Conservation (phyloP, 768 basidiomycete species). For the Rubroboletus pulcherrimus region DNA sequence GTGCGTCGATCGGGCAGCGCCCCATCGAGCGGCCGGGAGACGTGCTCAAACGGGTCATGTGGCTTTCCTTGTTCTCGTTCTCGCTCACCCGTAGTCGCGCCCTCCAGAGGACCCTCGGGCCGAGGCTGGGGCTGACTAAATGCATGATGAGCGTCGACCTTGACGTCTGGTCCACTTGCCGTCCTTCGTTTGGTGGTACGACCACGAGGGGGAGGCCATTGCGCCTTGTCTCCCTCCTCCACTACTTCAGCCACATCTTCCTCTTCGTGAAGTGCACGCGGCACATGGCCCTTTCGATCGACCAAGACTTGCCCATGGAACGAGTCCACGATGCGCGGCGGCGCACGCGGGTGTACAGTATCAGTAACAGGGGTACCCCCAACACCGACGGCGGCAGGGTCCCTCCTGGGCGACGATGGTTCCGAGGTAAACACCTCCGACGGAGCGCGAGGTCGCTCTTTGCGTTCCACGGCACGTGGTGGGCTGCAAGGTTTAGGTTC, state of each 20-base stretch:
- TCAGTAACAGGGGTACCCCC: not conserved
- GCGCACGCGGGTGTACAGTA: conserved; percentile 9
- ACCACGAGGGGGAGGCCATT: conserved; percentile 19
- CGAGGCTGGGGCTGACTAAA: conserved; percentile 12
- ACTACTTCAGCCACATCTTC: not conserved
- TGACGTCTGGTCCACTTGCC: not conserved
- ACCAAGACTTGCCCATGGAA: conserved; percentile 19
- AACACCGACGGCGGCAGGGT: not conserved
- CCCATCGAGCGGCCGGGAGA: not conserved
- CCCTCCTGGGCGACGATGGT: conserved; percentile 9
- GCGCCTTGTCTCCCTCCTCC: not conserved
- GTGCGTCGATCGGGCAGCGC: not conserved
- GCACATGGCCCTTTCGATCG: conserved; percentile 15
- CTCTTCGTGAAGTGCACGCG: not conserved
- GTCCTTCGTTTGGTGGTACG: not conserved
- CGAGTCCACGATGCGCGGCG: conserved; percentile 21
- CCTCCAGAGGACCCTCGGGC: not conserved
- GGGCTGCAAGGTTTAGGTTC: not conserved
- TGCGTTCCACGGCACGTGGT: conserved; percentile 2
- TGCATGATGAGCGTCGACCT: conserved; percentile 6
- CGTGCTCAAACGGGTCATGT: too few species aligned
- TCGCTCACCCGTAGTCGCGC: not conserved
- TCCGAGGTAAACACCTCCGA: conserved; percentile 19
- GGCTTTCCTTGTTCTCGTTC: not conserved
- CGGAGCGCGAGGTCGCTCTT: conserved; percentile 5